Evolutionary conservation across 495 filamentous ascomycete genomes (phyloP), one percentile per base, ranked within the genome.

Genomic region (Neurospora sp.): DNA sequence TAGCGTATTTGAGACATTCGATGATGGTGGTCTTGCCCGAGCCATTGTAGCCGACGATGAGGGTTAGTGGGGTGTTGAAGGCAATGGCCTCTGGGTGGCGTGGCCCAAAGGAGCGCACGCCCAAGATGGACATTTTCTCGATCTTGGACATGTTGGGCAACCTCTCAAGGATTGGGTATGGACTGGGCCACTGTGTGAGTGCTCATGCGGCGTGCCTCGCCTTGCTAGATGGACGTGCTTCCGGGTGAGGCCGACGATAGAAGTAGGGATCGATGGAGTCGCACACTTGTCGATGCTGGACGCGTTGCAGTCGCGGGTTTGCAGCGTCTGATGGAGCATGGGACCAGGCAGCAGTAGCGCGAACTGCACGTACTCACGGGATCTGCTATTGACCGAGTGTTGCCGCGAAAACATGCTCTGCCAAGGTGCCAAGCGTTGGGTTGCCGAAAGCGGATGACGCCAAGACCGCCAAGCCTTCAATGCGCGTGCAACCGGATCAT

Each of bases 1-100:
- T 97, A 61, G 92, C 94, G 91, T 97, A 99, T 79, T 98, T 98
- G 76, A 99, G 93, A 79, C 96, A 97, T 81, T 99, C 96, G 82
- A 99, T 98, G 80, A 99, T 97, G 65, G 96, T 98, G 68, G 96
- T 99, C 83, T 99, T 99, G 59, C 96, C 96, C 9, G 94, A 97
- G 71, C 96, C 96, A 85, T 99, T 99, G 77, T 92, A 92, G 59
- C 96, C 96, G 70, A 99, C 96, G 74, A 99, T 98, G 70, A 99
- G 86, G 8, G 96, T 99, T 40, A 99, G 85, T 17, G 96, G 96
- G 8, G 92, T 90, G 70, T 94, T 86, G 80, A 99, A 98, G 71
- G 92, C 87, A 37, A 99, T 97, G n/a, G 87, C 91, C 83, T 97
- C 90, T 71, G 85, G 89, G 70, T 86, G 83, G 35, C 83, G 85